Percentiles rank a stretch among this genome's conserved stretches.
phyloP scores from a whole-genome alignment of 2,329 filamentous ascomycete species.

The Aspergillus texensis region DNA sequence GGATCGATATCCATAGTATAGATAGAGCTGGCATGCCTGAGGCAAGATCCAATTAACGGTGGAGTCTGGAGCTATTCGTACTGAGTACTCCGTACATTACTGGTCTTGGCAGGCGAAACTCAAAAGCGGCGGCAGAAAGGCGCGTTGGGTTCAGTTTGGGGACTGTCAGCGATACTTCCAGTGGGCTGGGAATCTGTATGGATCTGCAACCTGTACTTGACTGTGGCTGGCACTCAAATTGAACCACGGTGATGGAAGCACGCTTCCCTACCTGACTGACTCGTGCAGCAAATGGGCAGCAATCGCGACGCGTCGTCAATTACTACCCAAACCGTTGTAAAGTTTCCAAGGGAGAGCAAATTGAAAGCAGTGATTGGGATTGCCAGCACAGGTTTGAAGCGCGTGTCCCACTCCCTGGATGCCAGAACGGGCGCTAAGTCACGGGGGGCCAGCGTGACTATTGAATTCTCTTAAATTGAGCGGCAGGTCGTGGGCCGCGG shows the following conservation, averaged over 20 bases:
- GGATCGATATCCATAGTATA: too few species aligned
- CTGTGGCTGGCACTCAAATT: neutral
- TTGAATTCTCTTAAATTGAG: neutral
- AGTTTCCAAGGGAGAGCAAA: neutral
- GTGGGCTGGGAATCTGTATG: neutral
- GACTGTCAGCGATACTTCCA: neutral
- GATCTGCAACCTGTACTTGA: neutral
- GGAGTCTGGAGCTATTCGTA: too few species aligned
- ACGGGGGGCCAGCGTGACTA: neutral
- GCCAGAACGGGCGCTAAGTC: neutral
- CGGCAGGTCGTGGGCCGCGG: neutral
- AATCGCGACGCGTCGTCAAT: neutral
- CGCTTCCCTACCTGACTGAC: neutral
- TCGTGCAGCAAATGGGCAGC: neutral
- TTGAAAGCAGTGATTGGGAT: neutral
- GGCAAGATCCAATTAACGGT: too few species aligned
- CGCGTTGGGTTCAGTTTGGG: neutral
- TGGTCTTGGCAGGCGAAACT: too few species aligned
- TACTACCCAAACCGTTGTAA: neutral
- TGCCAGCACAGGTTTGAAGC: neutral
- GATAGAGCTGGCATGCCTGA: too few species aligned
- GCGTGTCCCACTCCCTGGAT: neutral
- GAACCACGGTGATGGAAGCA: neutral
- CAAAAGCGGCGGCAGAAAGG: neutral
- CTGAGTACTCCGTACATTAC: too few species aligned